phyloP scores from a whole-genome alignment of 108 stramenopile genomes.

The Discostella pseudostelligera region DNA sequence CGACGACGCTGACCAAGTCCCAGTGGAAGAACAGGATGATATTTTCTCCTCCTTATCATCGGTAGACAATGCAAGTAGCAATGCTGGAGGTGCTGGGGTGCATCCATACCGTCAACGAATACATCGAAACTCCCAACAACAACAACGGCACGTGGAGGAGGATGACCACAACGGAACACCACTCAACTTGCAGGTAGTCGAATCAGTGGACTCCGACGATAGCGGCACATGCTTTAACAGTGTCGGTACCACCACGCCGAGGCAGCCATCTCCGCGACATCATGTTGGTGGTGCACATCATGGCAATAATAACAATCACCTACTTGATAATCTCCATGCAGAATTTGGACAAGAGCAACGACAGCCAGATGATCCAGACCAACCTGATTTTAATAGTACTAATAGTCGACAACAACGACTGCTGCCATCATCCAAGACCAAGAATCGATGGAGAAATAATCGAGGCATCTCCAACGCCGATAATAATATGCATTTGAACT shows the following conservation, averaged over 20 bases:
- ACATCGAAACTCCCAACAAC: constrained; percentile 3
- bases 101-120: not conserved
- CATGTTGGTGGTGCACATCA: not conserved
- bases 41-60: not conserved
- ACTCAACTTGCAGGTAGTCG: constrained; percentile 7
- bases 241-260: constrained; percentile 36
- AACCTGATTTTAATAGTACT: not conserved
- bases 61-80: not conserved
- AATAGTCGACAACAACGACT: not conserved
- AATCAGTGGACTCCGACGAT: constrained; percentile 35
- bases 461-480: not conserved
- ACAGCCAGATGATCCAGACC: constrained; percentile 9
- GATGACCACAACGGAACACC: constrained; percentile 1
- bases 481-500: not conserved
- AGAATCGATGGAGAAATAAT: constrained; percentile 2
- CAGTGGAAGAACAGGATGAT: constrained; percentile 43
- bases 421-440: not conserved
- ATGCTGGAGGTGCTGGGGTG: not conserved
- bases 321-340: too few species aligned
- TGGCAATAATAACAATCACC: not conserved
- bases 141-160: not conserved
- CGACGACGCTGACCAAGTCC: constrained; percentile 65
- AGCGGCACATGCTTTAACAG: constrained; percentile 46
- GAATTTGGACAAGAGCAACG: not conserved
- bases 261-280: constrained; percentile 21